A percentile compares a stretch with the other conserved stretches of the same genome.
Evolutionary conservation across 2,329 filamentous ascomycete genomes (phyloP).

Genomic region (Gliomastix tumulicola): DNA sequence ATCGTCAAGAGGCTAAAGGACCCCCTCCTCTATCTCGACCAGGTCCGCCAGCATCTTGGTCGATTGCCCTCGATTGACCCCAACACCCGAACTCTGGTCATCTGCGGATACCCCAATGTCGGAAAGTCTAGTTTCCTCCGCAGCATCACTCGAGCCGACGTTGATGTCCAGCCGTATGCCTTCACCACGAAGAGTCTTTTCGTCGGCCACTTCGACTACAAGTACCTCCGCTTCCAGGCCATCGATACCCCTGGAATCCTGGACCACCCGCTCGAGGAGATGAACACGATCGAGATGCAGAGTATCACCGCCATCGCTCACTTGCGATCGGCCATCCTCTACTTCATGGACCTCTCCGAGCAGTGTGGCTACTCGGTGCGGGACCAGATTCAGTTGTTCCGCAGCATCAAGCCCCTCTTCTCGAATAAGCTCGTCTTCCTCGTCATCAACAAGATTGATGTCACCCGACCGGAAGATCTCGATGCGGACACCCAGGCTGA

Average conservation of each 20-base stretch:
- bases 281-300: constrained; percentile 99
- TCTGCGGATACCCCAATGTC: constrained; percentile 96
- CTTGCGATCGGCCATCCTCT: constrained; percentile 87
- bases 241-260: constrained; percentile 99
- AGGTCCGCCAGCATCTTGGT: constrained; percentile 85
- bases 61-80: constrained; percentile 98
- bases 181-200: constrained; percentile 98
- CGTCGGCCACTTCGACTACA: constrained; percentile 96
- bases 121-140: constrained; percentile 95
- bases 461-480: constrained; percentile 80
- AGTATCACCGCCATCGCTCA: constrained; percentile 95
- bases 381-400: constrained; percentile 91
- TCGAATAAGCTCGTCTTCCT: constrained; percentile 96
- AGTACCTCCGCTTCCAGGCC: constrained; percentile 56
- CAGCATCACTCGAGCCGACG: constrained; percentile 88
- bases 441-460: constrained; percentile 97
- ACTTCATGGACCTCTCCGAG: constrained; percentile 97
- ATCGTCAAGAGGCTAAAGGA: constrained; percentile 94
- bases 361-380: constrained; percentile 92
- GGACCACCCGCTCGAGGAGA: constrained; percentile 95
- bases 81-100: constrained; percentile 90
- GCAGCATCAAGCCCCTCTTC: constrained; percentile 94
- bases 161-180: constrained; percentile 94
- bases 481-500: constrained; percentile 71
- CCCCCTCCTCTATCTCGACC: constrained; percentile 89